Evolutionary conservation across 208 protist genomes (phyloP), one percentile per base, ranked within the genome.

Genomic region (Acanthamoeba healyi): DNA sequence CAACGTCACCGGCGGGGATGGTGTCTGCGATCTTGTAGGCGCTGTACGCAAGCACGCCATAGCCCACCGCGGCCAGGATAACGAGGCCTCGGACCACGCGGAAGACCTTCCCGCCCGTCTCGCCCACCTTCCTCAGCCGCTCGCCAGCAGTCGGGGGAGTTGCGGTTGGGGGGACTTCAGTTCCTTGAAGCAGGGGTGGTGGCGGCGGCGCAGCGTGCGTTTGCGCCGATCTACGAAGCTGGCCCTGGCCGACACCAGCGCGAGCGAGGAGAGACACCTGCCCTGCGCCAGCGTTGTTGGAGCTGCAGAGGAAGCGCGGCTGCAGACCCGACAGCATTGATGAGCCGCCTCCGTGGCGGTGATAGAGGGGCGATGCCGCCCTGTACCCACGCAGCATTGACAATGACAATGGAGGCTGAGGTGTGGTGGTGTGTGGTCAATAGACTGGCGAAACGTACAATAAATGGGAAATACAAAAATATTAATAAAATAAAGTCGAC

Each of bases 11-110:
- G 24, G 15, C 15, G 9, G 77, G 77, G 7, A 86, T 86, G 15
- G 77, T 19, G n/a, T 86, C 77, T 22, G 77, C 38, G 24, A 36
- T 2, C 44, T 86, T 86, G 44, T 86, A 58, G 44, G 22, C 10
- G 19, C 22, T 58, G 77, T 86, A 86, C 22, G 26, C 5, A n/a
- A 86, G 44, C 38, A 86, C 77, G 32, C 77, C 77, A 58, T 54
- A 86, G n/a, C 77, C 77, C 17, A 86, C 77, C 7, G 17, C 46
- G 12, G 44, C 38, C 77, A 86, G 44, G 12, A 61, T 49, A 26
- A 58, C 34, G 5, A 58, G 2, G 42, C 77, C 77, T 12, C 77
- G 10, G 77, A 86, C 24, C 24, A 86, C 24, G 9, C 77, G 19
- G 19, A 54, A 58, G 4, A 29, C 77, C 32, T 79, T 79, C 2